Conservation (phyloP, 768 basidiomycete species). For the Stropharia rugosoannulata region DNA sequence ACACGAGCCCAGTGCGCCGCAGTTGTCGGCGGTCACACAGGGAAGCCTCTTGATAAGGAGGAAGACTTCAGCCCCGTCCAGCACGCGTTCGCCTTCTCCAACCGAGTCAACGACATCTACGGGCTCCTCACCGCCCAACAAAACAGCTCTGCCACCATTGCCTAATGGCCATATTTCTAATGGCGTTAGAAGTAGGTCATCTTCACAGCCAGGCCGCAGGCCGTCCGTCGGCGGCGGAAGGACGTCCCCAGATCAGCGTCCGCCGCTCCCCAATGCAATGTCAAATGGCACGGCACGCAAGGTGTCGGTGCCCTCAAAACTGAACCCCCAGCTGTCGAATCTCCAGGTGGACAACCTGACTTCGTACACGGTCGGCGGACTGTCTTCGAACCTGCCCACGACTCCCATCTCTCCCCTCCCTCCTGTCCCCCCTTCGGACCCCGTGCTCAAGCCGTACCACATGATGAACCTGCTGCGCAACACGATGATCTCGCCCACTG, state of each 20-base stretch:
- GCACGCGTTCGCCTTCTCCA: conserved; percentile 51
- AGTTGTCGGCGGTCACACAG: conserved; percentile 55
- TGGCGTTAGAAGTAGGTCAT: conserved; percentile 56
- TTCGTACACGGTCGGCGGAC: conserved; percentile 11
- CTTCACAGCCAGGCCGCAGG: conserved; percentile 75
- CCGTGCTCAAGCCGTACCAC: conserved; percentile 83
- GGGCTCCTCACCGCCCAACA: conserved; percentile 35
- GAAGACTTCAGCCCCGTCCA: conserved; percentile 65
- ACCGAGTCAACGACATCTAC: conserved; percentile 45
- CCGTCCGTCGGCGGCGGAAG: conserved; percentile 56
- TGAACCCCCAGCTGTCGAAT: conserved; percentile 47
- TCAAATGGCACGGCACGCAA: conserved; percentile 51
- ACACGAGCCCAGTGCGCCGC: conserved; percentile 34
- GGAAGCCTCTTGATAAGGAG: conserved; percentile 69
- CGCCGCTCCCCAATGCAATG: conserved; percentile 46
- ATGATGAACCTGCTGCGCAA: conserved; percentile 80
- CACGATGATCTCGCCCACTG: conserved; percentile 77
- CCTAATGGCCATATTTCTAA: conserved; percentile 34
- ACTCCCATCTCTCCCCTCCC: conserved; percentile 82
- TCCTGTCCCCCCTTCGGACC: conserved; percentile 66
- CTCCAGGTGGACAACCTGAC: conserved; percentile 29
- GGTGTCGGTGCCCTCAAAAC: conserved; percentile 58
- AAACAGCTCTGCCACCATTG: conserved; percentile 37
- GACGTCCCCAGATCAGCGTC: conserved; percentile 53
- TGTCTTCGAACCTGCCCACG: conserved; percentile 59